Conservation (phyloP, 768 basidiomycete genomes). For the Termitomyces heimii region DNA sequence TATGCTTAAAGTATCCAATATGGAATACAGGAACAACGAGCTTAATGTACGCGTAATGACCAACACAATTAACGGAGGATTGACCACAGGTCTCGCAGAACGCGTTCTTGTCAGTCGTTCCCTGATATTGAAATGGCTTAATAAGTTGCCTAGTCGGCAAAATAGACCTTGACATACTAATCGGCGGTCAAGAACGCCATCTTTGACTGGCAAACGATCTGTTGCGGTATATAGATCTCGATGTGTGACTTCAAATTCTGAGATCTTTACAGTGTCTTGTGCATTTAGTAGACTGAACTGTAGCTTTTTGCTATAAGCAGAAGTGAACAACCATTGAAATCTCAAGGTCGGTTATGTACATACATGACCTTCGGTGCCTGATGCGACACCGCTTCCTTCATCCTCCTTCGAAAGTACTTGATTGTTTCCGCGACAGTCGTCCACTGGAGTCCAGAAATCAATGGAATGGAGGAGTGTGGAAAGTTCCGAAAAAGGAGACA, state of each 20-base stretch:
- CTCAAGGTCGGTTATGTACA: not conserved
- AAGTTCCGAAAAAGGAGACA: not conserved
- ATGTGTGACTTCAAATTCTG: slow-evolving; percentile 94
- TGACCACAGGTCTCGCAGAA: slow-evolving; percentile 96
- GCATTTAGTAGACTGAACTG: slow-evolving; percentile 94
- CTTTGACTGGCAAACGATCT: slow-evolving; percentile 79
- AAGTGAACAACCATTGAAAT: not conserved
- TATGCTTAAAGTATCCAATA: slow-evolving; percentile 97
- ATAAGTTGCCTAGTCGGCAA: not conserved
- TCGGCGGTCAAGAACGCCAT: slow-evolving; percentile 90
- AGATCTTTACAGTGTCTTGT: slow-evolving; percentile 92
- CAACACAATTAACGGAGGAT: slow-evolving; percentile 89
- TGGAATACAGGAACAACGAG: slow-evolving; percentile 96
- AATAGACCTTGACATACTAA: slow-evolving; percentile 47
- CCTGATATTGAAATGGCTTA: slow-evolving; percentile 41
- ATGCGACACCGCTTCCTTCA: slow-evolving; percentile 81
- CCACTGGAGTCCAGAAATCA: too few relatives aligned
- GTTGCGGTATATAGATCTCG: slow-evolving; percentile 84
- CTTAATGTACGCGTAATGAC: slow-evolving; percentile 99
- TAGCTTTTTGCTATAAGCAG: slow-evolving; percentile 73
- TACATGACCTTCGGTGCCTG: slow-evolving; percentile 34
- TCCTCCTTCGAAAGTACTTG: slow-evolving; percentile 18
- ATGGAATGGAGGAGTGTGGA: not conserved
- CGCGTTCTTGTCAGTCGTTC: slow-evolving; percentile 88
- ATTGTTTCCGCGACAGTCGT: not conserved